phyloP scores from a whole-genome alignment of 108 stramenopile species.

The Discostella stelligeroides region DNA sequence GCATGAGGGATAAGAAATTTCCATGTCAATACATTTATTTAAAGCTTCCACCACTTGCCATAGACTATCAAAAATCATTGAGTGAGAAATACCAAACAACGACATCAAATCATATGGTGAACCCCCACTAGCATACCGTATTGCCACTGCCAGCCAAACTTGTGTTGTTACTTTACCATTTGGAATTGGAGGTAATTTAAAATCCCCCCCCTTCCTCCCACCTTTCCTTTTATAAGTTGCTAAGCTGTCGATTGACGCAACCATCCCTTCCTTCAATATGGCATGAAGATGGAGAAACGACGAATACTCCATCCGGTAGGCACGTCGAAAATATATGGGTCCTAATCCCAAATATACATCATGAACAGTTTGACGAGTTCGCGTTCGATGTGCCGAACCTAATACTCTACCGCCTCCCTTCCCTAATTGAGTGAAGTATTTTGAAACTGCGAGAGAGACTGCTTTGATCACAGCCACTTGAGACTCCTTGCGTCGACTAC shows the following conservation, averaged over 20 bases:
- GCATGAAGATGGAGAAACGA: constrained; percentile 11
- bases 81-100: constrained; percentile 16
- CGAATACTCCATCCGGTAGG: constrained; percentile 12
- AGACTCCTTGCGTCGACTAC: too few species aligned
- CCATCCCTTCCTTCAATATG: too few species aligned
- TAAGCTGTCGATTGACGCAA: too few species aligned
- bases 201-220: background rate
- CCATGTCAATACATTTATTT: constrained; percentile 12
- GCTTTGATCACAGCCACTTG: too few species aligned
- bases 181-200: constrained; percentile 11
- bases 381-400: too few species aligned
- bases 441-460: too few species aligned
- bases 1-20: constrained; percentile 24
- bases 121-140: constrained; percentile 38
- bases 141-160: constrained; percentile 11
- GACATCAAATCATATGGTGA: constrained; percentile 20
- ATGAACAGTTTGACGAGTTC: background rate
- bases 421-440: too few species aligned
- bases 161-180: constrained; percentile 15
- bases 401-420: too few species aligned
- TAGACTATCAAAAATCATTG: constrained; percentile 5
- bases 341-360: constrained; percentile 15
- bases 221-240: background rate
- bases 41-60: constrained; percentile 16
- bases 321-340: too few species aligned